Evolutionary conservation across 2,329 filamentous ascomycete species (phyloP).

Genomic region (Tolypocladium endophyticum): DNA sequence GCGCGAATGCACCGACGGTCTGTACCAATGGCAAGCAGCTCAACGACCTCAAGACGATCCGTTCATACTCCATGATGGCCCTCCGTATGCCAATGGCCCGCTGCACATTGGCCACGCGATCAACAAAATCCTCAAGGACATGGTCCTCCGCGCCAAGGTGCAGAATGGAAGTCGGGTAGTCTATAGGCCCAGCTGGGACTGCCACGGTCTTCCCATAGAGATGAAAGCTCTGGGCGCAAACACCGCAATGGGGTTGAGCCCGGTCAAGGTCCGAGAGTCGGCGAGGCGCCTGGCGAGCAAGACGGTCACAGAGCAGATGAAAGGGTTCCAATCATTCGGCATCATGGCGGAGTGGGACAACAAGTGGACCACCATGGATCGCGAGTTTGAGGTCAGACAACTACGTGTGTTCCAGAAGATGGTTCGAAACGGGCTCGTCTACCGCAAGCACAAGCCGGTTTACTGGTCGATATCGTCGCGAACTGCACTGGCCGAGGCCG

Average conservation of each 20-base stretch:
- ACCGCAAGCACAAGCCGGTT: slow-evolving; percentile 70
- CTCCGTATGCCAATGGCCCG: slow-evolving; percentile 88
- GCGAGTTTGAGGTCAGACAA: slow-evolving; percentile 63
- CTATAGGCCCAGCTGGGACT: slow-evolving; percentile 94
- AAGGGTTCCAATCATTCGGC: slow-evolving; percentile 60
- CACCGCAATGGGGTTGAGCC: slow-evolving; percentile 29
- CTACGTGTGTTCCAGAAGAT: slow-evolving; percentile 65
- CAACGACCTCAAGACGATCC: slow-evolving; percentile 42
- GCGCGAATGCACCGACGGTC: slow-evolving; percentile 68
- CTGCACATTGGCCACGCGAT: slow-evolving; percentile 90
- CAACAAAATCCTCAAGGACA: slow-evolving; percentile 96
- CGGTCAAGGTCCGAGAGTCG: slow-evolving; percentile 50
- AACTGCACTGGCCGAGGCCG: slow-evolving; percentile 73
- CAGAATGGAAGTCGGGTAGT: slow-evolving; percentile 59
- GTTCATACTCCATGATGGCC: slow-evolving; percentile 89
- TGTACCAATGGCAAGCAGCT: slow-evolving; percentile 77
- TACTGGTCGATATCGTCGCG: slow-evolving; percentile 76
- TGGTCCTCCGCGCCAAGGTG: slow-evolving; percentile 74
- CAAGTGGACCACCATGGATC: slow-evolving; percentile 72
- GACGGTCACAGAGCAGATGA: slow-evolving; percentile 64
- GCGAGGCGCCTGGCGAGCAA: slow-evolving; percentile 56
- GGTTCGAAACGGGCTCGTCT: slow-evolving; percentile 63
- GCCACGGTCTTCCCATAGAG: slow-evolving; percentile 93
- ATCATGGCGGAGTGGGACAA: slow-evolving; percentile 75
- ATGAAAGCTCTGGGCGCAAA: slow-evolving; percentile 71